Evolutionary conservation across 2,329 filamentous ascomycete species (phyloP), one percentile per base, ranked within the genome.

Genomic region (Rhynchosporium secalis): DNA sequence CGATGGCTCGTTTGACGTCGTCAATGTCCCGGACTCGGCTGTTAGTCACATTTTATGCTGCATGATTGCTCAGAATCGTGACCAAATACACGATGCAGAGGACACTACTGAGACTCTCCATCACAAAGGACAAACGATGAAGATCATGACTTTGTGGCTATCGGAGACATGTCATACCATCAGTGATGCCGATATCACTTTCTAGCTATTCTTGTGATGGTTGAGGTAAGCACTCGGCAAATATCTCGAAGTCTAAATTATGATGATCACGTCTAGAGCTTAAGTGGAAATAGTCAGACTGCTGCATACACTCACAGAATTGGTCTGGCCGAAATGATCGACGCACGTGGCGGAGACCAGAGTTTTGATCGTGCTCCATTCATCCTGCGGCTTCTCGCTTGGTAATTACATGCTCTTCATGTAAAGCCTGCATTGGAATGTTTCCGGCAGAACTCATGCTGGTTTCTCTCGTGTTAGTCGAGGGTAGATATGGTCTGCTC

Each of bases 121-220:
- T 36, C 59, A 64, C 29, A 62, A 62, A 48, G 59, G 62, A n/a
- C 49, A 64, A 46, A 57, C 56, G n/a, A 62, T 64, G 59, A 62
- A 57, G 33, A 26, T 64, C 29, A 64, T 65, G 36, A 65, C 55
- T 41, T 10, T 26, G 2, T 26, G 61, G 15, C 41, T 63, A 29
- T 38, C 51, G 13, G 54, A 57, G 6, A 26, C 33, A 12, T 33
- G 13, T 28, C 45, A 61, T 12, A 41, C 4, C 6, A 12, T 62
- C 28, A 54, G 26, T 3, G 60, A 62, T 54, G 43, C n/a, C n/a
- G 43, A 46, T 8, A n/a, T 28, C 4, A 20, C 20, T 26, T 46
- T 20, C 3, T 46, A 10, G 43, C 43, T 20, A 20, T 46, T n/a
- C 43, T 28, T 8, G 43, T 46, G 9, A 46, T 46, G n/a, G 3